These are phyloP conservation scores for Clonostachys chloroleuca DNA, from an alignment of 2,329 filamentous ascomycete species.

Conservation along the genomic window DNA sequence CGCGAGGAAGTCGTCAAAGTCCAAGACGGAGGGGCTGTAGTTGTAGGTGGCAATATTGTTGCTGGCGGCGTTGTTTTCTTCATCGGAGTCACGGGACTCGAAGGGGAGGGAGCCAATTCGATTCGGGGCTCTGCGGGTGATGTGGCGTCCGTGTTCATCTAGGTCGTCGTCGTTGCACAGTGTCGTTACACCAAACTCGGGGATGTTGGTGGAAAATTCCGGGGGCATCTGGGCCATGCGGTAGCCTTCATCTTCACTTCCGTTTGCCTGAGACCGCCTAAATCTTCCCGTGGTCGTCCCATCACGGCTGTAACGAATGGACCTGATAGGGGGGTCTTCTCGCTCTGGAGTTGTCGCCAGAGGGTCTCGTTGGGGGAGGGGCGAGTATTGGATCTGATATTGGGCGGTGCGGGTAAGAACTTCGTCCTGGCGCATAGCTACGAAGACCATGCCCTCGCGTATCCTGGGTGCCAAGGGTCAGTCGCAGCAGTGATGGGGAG, in stretches of 20 bases:
- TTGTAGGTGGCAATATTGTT: no score
- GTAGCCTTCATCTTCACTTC: conserved; percentile 36
- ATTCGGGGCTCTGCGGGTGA: conserved; percentile 37
- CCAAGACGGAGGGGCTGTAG: conserved; percentile 6
- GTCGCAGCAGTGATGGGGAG: background rate
- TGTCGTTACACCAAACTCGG: conserved; percentile 50
- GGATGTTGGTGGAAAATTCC: conserved; percentile 43
- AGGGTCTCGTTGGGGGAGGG: background rate
- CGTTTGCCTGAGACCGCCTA: conserved; percentile 21
- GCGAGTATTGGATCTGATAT: conserved; percentile 67
- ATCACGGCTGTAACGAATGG: conserved; percentile 47
- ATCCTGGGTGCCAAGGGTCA: conserved; percentile 39
- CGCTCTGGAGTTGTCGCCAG: background rate
- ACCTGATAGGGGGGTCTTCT: conserved; percentile 10
- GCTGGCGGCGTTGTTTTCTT: conserved; percentile 6
- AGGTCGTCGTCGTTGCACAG: conserved; percentile 58
- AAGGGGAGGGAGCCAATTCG: conserved; percentile 52
- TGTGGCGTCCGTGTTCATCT: conserved; percentile 15
- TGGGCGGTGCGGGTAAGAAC: conserved; percentile 67
- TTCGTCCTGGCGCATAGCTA: conserved; percentile 80
- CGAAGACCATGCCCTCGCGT: conserved; percentile 87
- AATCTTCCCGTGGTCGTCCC: conserved; percentile 42
- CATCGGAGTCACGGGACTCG: conserved; percentile 38
- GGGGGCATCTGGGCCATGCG: conserved; percentile 51
- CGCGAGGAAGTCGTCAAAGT: conserved; percentile 7